Evolutionary conservation across 2,329 filamentous ascomycete genomes (phyloP).

Genomic region (Sporothrix phasma): DNA sequence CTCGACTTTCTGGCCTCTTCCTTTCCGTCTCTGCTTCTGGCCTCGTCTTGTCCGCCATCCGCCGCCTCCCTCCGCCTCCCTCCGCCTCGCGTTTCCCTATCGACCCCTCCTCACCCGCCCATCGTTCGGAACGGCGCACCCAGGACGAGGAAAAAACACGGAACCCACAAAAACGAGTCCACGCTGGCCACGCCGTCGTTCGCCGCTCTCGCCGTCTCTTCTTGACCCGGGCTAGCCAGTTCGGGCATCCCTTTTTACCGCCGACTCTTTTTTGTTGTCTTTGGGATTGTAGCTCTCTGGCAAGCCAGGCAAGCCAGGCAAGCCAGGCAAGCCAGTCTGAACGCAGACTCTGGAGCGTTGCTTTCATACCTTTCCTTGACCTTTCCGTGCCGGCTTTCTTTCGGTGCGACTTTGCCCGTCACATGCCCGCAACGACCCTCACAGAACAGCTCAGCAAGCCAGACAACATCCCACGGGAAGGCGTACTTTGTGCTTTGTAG

Average conservation of each 20-base stretch:
- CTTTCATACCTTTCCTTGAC: neutral
- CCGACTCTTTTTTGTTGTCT: conserved; percentile 5
- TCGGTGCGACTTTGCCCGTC: conserved; percentile 17
- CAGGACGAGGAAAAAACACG: conserved; percentile 4
- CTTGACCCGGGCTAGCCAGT: conserved; percentile 8
- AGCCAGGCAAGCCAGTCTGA: neutral
- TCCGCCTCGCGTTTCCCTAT: neutral
- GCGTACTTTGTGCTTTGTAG: neutral
- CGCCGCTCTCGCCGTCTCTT: conserved; percentile 9
- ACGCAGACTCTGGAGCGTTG: neutral
- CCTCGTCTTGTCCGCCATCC: neutral
- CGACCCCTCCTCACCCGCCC: neutral
- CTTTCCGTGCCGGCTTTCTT: neutral
- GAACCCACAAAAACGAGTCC: conserved; percentile 12
- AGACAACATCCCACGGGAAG: neutral
- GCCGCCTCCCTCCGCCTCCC: neutral
- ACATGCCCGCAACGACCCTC: neutral
- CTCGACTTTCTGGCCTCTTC: neutral
- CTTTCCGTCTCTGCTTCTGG: neutral
- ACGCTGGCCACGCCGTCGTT: conserved; percentile 11
- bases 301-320: neutral
- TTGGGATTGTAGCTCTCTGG: no score
- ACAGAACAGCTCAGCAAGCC: conserved; percentile 6
- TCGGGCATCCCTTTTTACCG: neutral
- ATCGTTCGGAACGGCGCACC: conserved; percentile 8